phyloP scores from a whole-genome alignment of 306 rosid genomes.

The Malus domestica region ASM211411v1 NC_041797.1:31629001-31629500 shows the following conservation, averaged over 20 bases:
- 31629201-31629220: conserved; percentile 9
- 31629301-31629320: background rate
- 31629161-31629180: conserved; percentile 9
- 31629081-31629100: background rate
- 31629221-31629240: background rate
- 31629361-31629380: conserved; percentile 12
- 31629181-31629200: conserved; percentile 14
- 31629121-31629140: background rate
- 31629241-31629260: background rate
- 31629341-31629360: conserved; percentile 62
- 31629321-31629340: conserved; percentile 55
- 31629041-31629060: background rate
- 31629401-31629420: background rate
- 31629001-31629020: conserved; percentile 19
- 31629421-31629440: too few relatives aligned
- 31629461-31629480: background rate
- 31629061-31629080: background rate
- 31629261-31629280: conserved; percentile 60
- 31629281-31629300: conserved; percentile 28
- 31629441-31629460: background rate
- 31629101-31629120: background rate
- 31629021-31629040: background rate
- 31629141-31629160: conserved; percentile 9
- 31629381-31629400: too few relatives aligned
- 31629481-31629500: too few relatives aligned